Percentiles rank a stretch among this genome's conserved stretches.
These are phyloP conservation scores for Colletotrichum truncatum DNA, from an alignment of 2,329 filamentous ascomycete genomes.

Conservation along the genomic window DNA sequence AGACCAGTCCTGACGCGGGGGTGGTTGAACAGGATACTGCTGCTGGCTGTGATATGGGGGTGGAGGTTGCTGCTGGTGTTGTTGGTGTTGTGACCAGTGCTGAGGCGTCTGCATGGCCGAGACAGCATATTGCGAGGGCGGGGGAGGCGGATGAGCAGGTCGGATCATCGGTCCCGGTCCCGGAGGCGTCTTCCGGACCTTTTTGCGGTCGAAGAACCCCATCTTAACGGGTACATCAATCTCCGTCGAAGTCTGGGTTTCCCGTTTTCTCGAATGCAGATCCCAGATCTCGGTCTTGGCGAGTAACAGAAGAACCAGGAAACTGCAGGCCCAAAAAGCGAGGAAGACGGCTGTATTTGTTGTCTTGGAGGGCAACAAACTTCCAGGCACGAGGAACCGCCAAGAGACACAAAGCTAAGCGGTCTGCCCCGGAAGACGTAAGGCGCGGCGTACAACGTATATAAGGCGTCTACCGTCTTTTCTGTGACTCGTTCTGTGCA, in stretches of 20 bases:
- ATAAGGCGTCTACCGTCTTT: background rate
- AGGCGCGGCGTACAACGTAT: too few relatives aligned
- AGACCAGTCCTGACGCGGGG: constrained; percentile 32
- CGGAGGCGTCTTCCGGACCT: constrained; percentile 31
- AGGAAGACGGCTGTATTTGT: background rate
- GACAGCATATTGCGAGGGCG: constrained; percentile 5
- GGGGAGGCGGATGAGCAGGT: constrained; percentile 13
- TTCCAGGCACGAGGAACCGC: background rate
- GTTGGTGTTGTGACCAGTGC: constrained; percentile 16
- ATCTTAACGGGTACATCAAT: constrained; percentile 30
- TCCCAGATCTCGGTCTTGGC: too few relatives aligned
- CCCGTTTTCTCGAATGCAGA: too few relatives aligned
- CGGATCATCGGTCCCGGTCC: constrained; percentile 32
- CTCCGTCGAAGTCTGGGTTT: background rate
- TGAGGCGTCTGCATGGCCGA: constrained; percentile 14
- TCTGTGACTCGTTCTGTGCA: background rate
- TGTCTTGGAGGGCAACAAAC: background rate
- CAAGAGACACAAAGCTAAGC: background rate
- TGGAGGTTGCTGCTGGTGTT: constrained; percentile 1
- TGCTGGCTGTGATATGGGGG: constrained; percentile 13
- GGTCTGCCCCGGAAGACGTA: too few relatives aligned
- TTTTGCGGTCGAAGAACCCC: constrained; percentile 41
- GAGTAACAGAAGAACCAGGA: too few relatives aligned
- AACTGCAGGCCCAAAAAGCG: too few relatives aligned
- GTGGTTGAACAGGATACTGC: constrained; percentile 23